Evolutionary conservation across 2,329 filamentous ascomycete species (phyloP).

Genomic region (Curvularia sp.): DNA sequence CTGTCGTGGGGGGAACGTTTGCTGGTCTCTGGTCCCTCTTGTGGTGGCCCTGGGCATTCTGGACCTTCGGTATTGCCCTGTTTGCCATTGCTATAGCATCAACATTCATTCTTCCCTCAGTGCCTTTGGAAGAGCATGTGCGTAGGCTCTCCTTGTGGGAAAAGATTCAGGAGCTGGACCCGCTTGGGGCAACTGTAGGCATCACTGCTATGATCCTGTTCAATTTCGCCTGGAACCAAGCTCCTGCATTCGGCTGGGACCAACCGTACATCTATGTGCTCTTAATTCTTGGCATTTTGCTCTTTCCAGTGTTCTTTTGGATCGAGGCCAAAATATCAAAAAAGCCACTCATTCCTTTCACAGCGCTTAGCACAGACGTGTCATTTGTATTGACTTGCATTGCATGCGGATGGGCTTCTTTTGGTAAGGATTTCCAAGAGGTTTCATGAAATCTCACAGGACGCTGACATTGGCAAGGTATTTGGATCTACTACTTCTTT

Average conservation of each 20-base stretch:
- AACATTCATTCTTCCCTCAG: constrained; percentile 52
- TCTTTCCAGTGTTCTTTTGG: constrained; percentile 64
- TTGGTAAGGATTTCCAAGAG: constrained; percentile 31
- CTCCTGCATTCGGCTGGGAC: constrained; percentile 65
- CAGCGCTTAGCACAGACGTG: constrained; percentile 57
- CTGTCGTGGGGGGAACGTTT: constrained; percentile 53
- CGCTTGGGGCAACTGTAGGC: constrained; percentile 58
- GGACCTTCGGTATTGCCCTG: constrained; percentile 53
- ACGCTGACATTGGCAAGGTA: constrained; percentile 20
- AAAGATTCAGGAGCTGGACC: constrained; percentile 51
- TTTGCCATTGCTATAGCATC: constrained; percentile 49
- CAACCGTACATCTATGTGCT: constrained; percentile 63
- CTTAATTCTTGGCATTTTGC: constrained; percentile 64
- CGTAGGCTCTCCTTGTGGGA: constrained; percentile 23
- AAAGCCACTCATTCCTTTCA: constrained; percentile 66
- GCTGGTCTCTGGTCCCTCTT: constrained; percentile 52
- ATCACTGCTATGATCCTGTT: constrained; percentile 64
- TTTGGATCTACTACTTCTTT: constrained; percentile 45
- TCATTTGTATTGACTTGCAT: constrained; percentile 65
- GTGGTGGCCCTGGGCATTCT: constrained; percentile 64
- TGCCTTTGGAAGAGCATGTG: constrained; percentile 28
- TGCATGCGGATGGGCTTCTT: constrained; percentile 52
- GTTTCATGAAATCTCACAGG: no score
- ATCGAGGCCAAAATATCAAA: constrained; percentile 56
- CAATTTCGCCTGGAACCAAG: constrained; percentile 74